These are phyloP conservation scores for Brettanomyces bruxellensis DNA, from an alignment of 805 yeast species.

Conservation along the genomic window DNA sequence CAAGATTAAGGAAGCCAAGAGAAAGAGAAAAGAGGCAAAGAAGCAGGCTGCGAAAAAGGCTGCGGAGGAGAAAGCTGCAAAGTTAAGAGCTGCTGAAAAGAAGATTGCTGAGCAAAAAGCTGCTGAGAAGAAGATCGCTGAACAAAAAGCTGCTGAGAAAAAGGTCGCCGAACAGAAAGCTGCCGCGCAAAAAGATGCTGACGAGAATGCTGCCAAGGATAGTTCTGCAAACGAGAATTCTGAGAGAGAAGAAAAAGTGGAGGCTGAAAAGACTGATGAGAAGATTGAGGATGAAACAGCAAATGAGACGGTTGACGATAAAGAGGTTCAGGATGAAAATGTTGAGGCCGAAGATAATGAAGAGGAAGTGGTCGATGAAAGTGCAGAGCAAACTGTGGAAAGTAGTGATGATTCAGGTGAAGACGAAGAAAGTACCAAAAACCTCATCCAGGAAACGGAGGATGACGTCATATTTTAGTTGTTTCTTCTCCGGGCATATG, in stretches of 20 bases:
- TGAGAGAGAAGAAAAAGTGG: slow-evolving; percentile 10
- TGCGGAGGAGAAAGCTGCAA: slow-evolving; percentile 14
- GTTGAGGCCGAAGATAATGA: slow-evolving; percentile 14
- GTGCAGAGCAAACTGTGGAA: slow-evolving; percentile 4
- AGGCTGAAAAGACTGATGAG: slow-evolving; percentile 3
- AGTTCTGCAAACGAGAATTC: slow-evolving; percentile 31
- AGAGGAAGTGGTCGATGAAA: slow-evolving; percentile 12
- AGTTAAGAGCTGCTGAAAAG: slow-evolving; percentile 38
- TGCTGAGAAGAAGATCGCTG: slow-evolving; percentile 11
- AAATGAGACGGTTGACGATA: slow-evolving; percentile 13
- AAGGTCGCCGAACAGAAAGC: slow-evolving; percentile 12
- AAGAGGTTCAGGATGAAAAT: slow-evolving; percentile 8
- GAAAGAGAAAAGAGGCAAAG: slow-evolving; percentile 3
- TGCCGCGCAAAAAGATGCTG: slow-evolving; percentile 14
- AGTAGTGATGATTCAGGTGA: slow-evolving; percentile 13
- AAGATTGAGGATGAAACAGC: slow-evolving; percentile 12
- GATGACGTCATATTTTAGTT: slow-evolving; percentile 29
- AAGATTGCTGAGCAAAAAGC: slow-evolving; percentile 31
- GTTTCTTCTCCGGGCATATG: not conserved
- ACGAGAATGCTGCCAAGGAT: slow-evolving; percentile 38
- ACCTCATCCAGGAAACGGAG: slow-evolving; percentile 26
- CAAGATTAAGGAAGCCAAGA: slow-evolving; percentile 11
- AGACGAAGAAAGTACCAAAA: slow-evolving; percentile 10
- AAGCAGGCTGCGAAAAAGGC: slow-evolving; percentile 12
- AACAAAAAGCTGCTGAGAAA: slow-evolving; percentile 3